These are phyloP conservation scores for Phytophthora hibernalis DNA, from an alignment of 352 stramenopile genomes.

Conservation along the genomic window DNA sequence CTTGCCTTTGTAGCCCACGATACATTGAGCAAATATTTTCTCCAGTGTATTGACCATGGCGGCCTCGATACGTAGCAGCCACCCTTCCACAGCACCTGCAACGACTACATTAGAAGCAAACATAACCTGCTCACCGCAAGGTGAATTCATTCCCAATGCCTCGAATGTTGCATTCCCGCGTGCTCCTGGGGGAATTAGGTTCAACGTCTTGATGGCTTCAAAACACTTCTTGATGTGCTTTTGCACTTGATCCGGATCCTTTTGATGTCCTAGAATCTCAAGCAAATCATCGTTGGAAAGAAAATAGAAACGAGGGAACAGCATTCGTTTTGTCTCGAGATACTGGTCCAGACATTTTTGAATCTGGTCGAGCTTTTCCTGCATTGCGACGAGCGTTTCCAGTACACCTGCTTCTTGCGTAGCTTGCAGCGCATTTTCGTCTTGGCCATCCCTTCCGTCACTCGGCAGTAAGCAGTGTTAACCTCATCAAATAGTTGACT, in stretches of 20 bases:
- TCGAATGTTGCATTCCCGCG: constrained; percentile 89
- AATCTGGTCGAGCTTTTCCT: constrained; percentile 89
- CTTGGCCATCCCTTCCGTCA: constrained; percentile 81
- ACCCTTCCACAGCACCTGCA: constrained; percentile 91
- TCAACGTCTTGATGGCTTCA: constrained; percentile 88
- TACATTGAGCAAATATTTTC: constrained; percentile 86
- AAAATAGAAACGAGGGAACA: constrained; percentile 91
- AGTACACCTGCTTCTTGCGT: constrained; percentile 71
- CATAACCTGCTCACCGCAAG: constrained; percentile 87
- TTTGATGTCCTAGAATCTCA: constrained; percentile 89
- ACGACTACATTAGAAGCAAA: constrained; percentile 90
- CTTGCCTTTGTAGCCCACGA: constrained; percentile 91
- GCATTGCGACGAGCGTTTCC: constrained; percentile 77
- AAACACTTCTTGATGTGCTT: constrained; percentile 95
- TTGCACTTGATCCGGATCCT: constrained; percentile 89
- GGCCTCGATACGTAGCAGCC: constrained; percentile 85
- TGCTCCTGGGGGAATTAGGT: constrained; percentile 65
- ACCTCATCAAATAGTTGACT: constrained; percentile 89
- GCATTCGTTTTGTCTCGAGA: constrained; percentile 88
- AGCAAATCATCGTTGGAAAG: constrained; percentile 90
- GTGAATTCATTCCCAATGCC: constrained; percentile 90
- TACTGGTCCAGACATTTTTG: constrained; percentile 91
- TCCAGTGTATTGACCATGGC: constrained; percentile 88
- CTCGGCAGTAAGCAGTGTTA: constrained; percentile 75
- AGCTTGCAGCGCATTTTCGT: constrained; percentile 79